Base-by-base conservation (phyloP, 2,329 filamentous ascomycete species). In the Arthrobotrys musiformis region DNA sequence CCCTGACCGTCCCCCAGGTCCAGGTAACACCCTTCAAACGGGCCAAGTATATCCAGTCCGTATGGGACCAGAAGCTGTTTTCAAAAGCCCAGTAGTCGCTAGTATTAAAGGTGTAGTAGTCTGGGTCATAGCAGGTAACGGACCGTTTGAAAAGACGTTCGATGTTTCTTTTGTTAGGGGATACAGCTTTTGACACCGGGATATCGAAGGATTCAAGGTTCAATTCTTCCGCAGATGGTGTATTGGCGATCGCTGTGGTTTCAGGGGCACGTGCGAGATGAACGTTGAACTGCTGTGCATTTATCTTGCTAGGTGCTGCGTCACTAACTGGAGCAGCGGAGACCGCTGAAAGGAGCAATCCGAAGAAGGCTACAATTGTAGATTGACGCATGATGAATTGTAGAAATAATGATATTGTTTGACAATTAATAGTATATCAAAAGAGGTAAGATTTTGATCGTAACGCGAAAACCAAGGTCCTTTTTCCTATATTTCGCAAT, bases 61-160 rank as follows among this genome's bases (percentile, higher is more conserved):
- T 60, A 30, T 46, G 64, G 19, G 37, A 6, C 64, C 64, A 69
- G 24, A 33, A 69, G 26, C 24, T 46, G n/a, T 69, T 69, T 37
- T 69, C 64, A 2, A 60, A 26, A 0, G 13, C 19, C 64, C 64
- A 69, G 17, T 35, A 69, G 19, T 69, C 64, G n/a, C 19, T 7
- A 28, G 64, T 69, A 9, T 22, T 26, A 24, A 69, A 69, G 6
- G 35, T 69, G 11, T 40, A 40, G 11, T 40, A 40, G n/a, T 33
- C 64, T 8, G 19, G 17, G 24, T 37, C 28, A 11, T n/a, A 69
- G 40, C 64, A 69, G 13, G 64, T 69, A 9, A 44, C 40, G 7
- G 35, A 33, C 9, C 64, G 50, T 30, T 69, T 69, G 63, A 58
- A 68, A 2, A 68, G 11, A 17, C 30, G 22, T 19, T 19, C 46